phyloP scores from a whole-genome alignment of 805 yeast species.

The Candida mattraensis region DNA sequence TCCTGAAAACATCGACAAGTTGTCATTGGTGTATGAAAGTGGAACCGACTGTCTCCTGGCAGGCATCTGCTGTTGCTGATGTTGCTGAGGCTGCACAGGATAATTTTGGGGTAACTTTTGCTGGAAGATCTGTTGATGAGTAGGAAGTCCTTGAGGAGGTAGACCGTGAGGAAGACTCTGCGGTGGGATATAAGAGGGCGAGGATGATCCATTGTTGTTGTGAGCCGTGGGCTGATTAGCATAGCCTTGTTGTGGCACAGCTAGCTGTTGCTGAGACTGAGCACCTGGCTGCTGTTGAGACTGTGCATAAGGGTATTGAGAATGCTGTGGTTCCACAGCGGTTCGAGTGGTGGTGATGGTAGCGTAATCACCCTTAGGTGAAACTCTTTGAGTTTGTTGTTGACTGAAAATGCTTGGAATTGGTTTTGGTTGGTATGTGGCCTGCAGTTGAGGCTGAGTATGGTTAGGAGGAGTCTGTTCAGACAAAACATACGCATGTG shows the following conservation, averaged over 20 bases:
- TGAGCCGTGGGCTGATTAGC: no score
- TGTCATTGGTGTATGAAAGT: constrained; percentile 24
- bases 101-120: no score
- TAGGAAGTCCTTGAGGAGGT: constrained; percentile 36
- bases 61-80: constrained; percentile 16
- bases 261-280: constrained; percentile 6
- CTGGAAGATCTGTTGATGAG: constrained; percentile 29
- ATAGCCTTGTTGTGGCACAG: constrained; percentile 1
- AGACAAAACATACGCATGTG: constrained; percentile 29
- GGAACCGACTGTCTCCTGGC: constrained; percentile 33
- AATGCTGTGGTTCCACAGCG: constrained; percentile 16
- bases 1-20: constrained; percentile 23
- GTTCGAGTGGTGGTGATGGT: constrained; percentile 8
- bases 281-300: constrained; percentile 10
- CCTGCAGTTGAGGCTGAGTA: constrained; percentile 17
- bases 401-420: constrained; percentile 19
- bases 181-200: constrained; percentile 31
- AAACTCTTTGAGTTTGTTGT: constrained; percentile 15
- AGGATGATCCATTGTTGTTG: constrained; percentile 22
- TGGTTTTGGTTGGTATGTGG: constrained; percentile 21
- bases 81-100: no score
- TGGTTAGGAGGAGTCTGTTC: constrained; percentile 27
- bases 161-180: constrained; percentile 35
- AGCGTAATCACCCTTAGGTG: no score
- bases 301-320: constrained; percentile 8